Evolutionary conservation across 1,284 basidiomycete species (phyloP), one percentile per base, ranked within the genome.

Genomic region (Meira miltonrushii): DNA sequence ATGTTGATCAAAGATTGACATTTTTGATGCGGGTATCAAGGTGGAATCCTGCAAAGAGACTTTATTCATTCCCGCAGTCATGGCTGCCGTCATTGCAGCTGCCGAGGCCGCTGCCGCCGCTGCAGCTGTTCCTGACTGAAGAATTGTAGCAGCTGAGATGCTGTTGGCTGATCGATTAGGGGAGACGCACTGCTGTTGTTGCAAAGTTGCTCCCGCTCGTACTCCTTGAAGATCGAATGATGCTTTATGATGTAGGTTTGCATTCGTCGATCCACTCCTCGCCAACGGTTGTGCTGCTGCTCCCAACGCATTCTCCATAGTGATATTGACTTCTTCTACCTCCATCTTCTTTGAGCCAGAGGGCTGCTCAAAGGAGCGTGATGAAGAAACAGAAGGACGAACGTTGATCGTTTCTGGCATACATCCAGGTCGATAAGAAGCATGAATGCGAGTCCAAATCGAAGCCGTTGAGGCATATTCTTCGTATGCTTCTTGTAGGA

Each of bases 401-500:
- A 23, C 12, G 12, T n/a, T 13, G 17, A 25, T 23, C 13, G 17
- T 21, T 21, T n/a, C 11, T n/a, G 50, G 28, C 12, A 53, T 17
- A 23, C 50, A 53, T 15, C 6, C 13, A 12, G 50, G 50, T 23
- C 50, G 4, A 33, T 53, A 19, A 25, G n/a, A 23, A 19, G 55
- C 55, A 39, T 57, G 55, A 1, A 48, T 48, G 7, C 28, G n/a
- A 15, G 55, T 57, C 55, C 55, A 57, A 17, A 57, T 17, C 13
- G 28, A 33, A 8, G 55, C 55, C 12, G 55, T 57, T 11, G 39
- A 15, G 8, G 55, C 55, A 37, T 57, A 57, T 19, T 57, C 55
- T 2, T 44, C 40, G 55, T 57, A 57, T 9, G 46, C 48, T 33
- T 94, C 92, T 52, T 93, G 82, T 51, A 96, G 80, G 58, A 94